Evolutionary conservation across 2,329 filamentous ascomycete genomes (phyloP).

Genomic region (Dothideomycetidae sp.): DNA sequence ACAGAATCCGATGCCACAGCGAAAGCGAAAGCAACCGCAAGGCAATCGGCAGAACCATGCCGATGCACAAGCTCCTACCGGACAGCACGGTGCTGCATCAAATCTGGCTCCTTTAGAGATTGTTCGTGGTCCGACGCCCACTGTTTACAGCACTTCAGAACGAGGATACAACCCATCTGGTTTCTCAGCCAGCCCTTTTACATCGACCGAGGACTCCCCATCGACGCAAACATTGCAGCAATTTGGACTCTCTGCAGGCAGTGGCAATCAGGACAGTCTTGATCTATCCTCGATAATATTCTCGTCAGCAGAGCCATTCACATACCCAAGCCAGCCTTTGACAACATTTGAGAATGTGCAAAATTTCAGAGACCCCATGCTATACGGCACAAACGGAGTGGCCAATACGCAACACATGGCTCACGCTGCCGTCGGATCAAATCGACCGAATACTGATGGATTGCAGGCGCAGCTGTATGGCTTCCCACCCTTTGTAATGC

Average conservation of each 20-base stretch:
- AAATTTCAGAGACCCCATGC: constrained; percentile 19
- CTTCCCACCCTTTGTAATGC: constrained; percentile 56
- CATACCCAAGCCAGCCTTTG: constrained; percentile 64
- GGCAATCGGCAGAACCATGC: constrained; percentile 1
- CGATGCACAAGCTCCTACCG: background rate
- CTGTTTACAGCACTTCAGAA: constrained; percentile 3
- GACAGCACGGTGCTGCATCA: background rate
- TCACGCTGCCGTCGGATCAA: constrained; percentile 8
- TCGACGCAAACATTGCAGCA: constrained; percentile 8
- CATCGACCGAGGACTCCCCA: constrained; percentile 10
- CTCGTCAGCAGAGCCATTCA: constrained; percentile 61
- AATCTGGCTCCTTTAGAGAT: background rate
- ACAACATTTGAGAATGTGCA: constrained; percentile 39
- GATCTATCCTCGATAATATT: constrained; percentile 72
- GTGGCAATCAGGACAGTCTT: constrained; percentile 37
- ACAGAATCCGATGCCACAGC: constrained; percentile 27
- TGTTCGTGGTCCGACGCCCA: constrained; percentile 1
- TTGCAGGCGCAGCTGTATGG: constrained; percentile 62
- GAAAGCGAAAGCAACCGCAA: constrained; percentile 32
- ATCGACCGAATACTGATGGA: constrained; percentile 34
- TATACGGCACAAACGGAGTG: constrained; percentile 8
- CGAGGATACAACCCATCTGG: constrained; percentile 1
- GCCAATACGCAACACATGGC: constrained; percentile 4
- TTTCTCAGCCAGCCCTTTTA: constrained; percentile 10
- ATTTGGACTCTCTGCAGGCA: constrained; percentile 6